Base-by-base conservation (phyloP, 1,284 basidiomycete species). In the Apiotrichum sp. region DNA sequence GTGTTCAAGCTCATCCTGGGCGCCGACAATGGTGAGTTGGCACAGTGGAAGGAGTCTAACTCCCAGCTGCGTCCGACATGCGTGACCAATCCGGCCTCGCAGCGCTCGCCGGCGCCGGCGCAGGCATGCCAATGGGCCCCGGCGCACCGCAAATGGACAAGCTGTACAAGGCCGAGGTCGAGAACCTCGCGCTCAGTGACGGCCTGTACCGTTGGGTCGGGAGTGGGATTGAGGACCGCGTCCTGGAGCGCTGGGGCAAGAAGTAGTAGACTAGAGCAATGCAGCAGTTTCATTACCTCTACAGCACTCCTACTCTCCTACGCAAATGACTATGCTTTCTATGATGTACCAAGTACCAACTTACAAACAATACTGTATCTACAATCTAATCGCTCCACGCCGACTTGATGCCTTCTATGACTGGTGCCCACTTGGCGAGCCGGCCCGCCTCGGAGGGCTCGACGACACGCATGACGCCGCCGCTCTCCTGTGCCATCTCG, bases 1-100 rank as follows among this genome's bases (percentile, higher is more conserved):
- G 78, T 98, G 11, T 98, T 97, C 80, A 86, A 88, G 57, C 84
- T 98, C 53, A 84, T 98, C 53, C 85, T 98, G 56, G 96, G 96
- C 7, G 83, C 84, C 48, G 90, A 93, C 59, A 95, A 96, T 69
- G 83, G 93, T 95, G 66, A 22, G 22, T 22, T 22, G 22, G 22
- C 22, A 22, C 22, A 22, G 22, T 22, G 22, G 22, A 22, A 22
- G 22, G 22, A 38, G 47, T 56, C 47, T 39, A 32, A 53, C 51
- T 58, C 22, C 46, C 64, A 89, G 88, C 87, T 59, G 87, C 88
- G 51, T 86, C 88, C 66, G 82, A 86, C 44, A 84, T 85, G 32
- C 82, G 84, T 63, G 85, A 88, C 70, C 84, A 88, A 82, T 81
- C 82, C 10, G 77, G 82, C 38, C 84, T 84, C 45, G 84, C 88